Percentiles rank a stretch among this genome's conserved stretches.
These are phyloP conservation scores for Neopestalotiopsis sp. DNA, from an alignment of 2,329 filamentous ascomycete species.

Conservation along the genomic window DNA sequence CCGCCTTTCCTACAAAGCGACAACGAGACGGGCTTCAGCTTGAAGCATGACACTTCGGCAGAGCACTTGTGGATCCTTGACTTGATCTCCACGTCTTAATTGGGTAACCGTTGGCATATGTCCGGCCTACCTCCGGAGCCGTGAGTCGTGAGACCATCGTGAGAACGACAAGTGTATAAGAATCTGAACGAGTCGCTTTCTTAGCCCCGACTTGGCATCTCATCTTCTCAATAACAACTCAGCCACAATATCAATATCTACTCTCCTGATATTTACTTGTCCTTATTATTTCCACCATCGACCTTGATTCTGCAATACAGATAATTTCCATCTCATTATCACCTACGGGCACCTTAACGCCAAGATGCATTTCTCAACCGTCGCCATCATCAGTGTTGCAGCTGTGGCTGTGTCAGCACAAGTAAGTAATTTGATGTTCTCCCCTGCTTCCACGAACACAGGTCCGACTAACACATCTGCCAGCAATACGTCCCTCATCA, in stretches of 20 bases:
- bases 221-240: background rate
- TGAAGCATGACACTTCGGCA: slow-evolving; percentile 8
- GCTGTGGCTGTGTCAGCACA: slow-evolving; percentile 14
- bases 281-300: background rate
- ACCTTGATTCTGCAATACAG: background rate
- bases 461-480: background rate
- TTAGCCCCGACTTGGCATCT: background rate
- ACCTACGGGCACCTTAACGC: background rate
- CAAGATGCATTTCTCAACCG: slow-evolving; percentile 16
- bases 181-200: background rate
- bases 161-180: background rate
- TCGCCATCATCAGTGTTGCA: slow-evolving; percentile 7
- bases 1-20: background rate
- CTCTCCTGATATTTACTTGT: background rate
- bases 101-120: background rate
- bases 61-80: background rate
- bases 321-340: background rate
- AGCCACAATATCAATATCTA: background rate
- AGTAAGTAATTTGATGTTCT: slow-evolving; percentile 5
- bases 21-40: slow-evolving; percentile 8
- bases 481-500: slow-evolving; percentile 10
- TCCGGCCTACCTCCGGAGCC: background rate
- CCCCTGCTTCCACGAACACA: background rate
- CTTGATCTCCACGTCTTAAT: background rate
- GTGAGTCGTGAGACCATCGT: background rate